Base-by-base conservation (phyloP, 1,284 basidiomycete genomes). In the Wallemia mellicola region DNA sequence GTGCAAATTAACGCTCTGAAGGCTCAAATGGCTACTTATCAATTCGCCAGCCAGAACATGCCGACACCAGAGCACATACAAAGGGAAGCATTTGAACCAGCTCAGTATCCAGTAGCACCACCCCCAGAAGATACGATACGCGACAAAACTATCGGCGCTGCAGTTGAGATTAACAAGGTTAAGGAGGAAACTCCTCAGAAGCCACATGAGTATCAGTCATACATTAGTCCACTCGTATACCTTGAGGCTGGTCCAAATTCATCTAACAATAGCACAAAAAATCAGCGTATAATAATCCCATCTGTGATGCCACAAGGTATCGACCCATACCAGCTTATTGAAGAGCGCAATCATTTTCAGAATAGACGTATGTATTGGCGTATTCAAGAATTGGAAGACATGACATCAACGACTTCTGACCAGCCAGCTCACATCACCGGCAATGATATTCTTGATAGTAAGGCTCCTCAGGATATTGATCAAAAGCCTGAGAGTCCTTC, bases 251-350 rank as follows among this genome's bases (percentile, higher is more conserved):
- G 61, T 14, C 17, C 56, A 14, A 27, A 60, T 60, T 11, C 60
- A 59, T 60, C 65, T 58, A 61, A 60, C 17, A 57, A 28, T 60
- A 79, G 78, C 0, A 80, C 81, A 33, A 79, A 81, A 60, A 76
- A 85, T 57, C 86, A 91, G 68, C 77, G 82, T 2, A 76, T 88
- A 32, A 73, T 94, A 57, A 76, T 95, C 33, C 89, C 91, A 3
- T 86, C 85, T 15, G 73, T 95, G 63, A 84, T 88, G 77, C 94
- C 94, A 0, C 72, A 76, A n/a, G 92, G 94, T 19, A 79, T 98
- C 27, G 92, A 99, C 68, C 85, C 89, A 0, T 82, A 89, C 63
- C 79, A 88, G 62, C 75, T 96, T 62, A 76, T 92, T 66, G 82
- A 86, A 63, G 92, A 98, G 71, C 80, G 92, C 27, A 87, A 95